Evolutionary conservation across 2,329 filamentous ascomycete genomes (phyloP).

Genomic region (Trichoderma koningii): DNA sequence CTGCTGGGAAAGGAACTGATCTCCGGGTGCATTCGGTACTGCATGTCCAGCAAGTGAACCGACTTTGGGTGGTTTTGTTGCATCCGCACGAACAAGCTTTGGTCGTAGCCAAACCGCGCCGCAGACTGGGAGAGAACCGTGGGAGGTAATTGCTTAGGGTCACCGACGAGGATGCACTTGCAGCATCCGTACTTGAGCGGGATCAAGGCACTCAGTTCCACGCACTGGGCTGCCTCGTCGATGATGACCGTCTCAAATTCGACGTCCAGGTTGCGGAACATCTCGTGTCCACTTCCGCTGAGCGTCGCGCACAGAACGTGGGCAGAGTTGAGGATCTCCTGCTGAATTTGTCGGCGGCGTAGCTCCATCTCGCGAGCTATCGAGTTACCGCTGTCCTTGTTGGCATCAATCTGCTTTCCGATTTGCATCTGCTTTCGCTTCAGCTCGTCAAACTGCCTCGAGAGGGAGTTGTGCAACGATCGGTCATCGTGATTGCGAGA

Average conservation of each 20-base stretch:
- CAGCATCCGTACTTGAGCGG: slow-evolving; percentile 96
- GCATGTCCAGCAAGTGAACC: slow-evolving; percentile 92
- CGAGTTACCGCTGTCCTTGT: slow-evolving; percentile 82
- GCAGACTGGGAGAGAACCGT: slow-evolving; percentile 95
- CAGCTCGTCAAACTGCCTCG: slow-evolving; percentile 75
- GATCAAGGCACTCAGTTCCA: slow-evolving; percentile 93
- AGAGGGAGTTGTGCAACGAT: slow-evolving; percentile 55
- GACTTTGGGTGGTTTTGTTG: slow-evolving; percentile 86
- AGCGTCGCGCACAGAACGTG: slow-evolving; percentile 95
- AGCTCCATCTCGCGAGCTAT: slow-evolving; percentile 83
- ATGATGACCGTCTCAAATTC: slow-evolving; percentile 99
- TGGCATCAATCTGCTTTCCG: slow-evolving; percentile 80
- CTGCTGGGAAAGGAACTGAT: slow-evolving; percentile 89
- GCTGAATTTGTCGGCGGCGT: slow-evolving; percentile 78
- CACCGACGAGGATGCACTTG: slow-evolving; percentile 95
- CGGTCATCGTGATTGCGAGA: slow-evolving; percentile 59
- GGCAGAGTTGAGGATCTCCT: slow-evolving; percentile 85
- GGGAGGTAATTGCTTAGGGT: slow-evolving; percentile 94
- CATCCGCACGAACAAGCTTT: slow-evolving; percentile 98
- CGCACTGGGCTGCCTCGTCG: slow-evolving; percentile 96
- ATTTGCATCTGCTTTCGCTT: slow-evolving; percentile 74
- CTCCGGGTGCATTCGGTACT: slow-evolving; percentile 98
- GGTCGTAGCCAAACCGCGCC: slow-evolving; percentile 90
- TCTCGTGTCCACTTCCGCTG: slow-evolving; percentile 93
- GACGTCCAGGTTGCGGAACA: slow-evolving; percentile 91